Percentiles rank a stretch among this genome's conserved stretches.
phyloP scores from a whole-genome alignment of 2,329 filamentous ascomycete species.

The Emmonsiellopsis sp. region DNA sequence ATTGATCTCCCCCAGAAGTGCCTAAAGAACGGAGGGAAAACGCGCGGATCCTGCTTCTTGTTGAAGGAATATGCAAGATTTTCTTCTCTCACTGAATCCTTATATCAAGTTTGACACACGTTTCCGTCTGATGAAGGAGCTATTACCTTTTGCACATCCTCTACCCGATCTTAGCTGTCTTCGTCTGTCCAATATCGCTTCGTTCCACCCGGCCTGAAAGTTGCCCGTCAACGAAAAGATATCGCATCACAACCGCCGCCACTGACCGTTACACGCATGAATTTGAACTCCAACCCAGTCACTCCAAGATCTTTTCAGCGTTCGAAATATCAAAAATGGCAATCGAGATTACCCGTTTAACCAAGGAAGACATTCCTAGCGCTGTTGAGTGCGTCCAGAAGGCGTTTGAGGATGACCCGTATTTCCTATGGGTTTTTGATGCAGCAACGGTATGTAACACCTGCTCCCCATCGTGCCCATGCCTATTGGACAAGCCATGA shows the following conservation, averaged over 20 bases:
- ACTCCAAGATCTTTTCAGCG: background rate
- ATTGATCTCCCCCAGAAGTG: too few species aligned
- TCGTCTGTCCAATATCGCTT: background rate
- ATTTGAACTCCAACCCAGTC: too few species aligned
- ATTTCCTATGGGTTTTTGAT: constrained; percentile 57
- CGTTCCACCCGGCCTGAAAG: background rate
- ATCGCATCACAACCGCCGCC: background rate
- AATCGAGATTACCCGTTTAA: constrained; percentile 48
- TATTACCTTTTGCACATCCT: background rate
- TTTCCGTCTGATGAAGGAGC: background rate
- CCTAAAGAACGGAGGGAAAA: too few species aligned
- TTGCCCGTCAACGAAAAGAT: background rate
- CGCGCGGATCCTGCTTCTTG: too few species aligned
- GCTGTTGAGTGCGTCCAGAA: constrained; percentile 57
- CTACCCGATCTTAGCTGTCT: background rate
- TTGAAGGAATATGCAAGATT: too few species aligned
- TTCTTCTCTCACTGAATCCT: background rate
- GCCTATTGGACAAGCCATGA: background rate
- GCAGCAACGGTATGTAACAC: constrained; percentile 40
- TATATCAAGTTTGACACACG: background rate
- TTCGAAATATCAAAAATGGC: constrained; percentile 26
- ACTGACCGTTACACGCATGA: too few species aligned
- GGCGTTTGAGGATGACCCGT: constrained; percentile 58
- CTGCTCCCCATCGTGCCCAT: background rate
- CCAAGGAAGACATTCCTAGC: constrained; percentile 51